These are phyloP conservation scores for Sporisorium sorghi DNA, from an alignment of 1,284 basidiomycete species.

Conservation along the genomic window DNA sequence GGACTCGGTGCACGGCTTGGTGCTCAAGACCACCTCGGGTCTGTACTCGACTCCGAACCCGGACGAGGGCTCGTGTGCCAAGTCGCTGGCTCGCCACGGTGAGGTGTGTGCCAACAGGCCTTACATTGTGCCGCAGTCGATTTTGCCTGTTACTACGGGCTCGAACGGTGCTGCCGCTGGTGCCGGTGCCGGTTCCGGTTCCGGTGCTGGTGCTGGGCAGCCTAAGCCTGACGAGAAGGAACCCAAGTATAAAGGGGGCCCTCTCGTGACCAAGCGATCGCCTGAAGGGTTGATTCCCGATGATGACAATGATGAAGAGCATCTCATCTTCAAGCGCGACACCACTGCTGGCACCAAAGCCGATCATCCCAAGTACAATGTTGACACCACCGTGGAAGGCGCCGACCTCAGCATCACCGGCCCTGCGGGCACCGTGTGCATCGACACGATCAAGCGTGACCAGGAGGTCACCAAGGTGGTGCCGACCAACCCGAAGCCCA, in stretches of 20 bases:
- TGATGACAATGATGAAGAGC: too few relatives aligned
- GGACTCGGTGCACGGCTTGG: constrained; percentile 9
- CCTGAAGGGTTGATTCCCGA: constrained; percentile 2
- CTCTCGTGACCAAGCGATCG: constrained; percentile 18
- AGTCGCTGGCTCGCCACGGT: constrained; percentile 36
- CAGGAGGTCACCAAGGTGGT: constrained; percentile 35
- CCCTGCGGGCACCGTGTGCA: constrained; percentile 21
- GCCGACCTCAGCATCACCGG: background rate
- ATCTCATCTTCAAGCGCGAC: constrained; percentile 28
- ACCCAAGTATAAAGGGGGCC: constrained; percentile 11
- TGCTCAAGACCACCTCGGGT: constrained; percentile 39
- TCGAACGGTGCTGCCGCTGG: background rate
- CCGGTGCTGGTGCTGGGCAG: background rate
- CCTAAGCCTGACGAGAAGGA: background rate
- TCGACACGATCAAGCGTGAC: constrained; percentile 47
- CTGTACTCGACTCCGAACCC: constrained; percentile 30
- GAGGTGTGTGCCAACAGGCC: constrained; percentile 38
- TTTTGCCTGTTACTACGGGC: constrained; percentile 7
- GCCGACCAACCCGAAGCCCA: constrained; percentile 19
- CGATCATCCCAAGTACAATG: background rate
- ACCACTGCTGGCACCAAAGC: background rate
- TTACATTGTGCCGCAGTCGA: constrained; percentile 34
- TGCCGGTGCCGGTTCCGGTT: background rate
- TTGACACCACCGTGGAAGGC: background rate
- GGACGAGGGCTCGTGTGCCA: constrained; percentile 35